Evolutionary conservation across 257 asterid species (phyloP).

Genomic region (Solanum bulbocastanum): DNA sequence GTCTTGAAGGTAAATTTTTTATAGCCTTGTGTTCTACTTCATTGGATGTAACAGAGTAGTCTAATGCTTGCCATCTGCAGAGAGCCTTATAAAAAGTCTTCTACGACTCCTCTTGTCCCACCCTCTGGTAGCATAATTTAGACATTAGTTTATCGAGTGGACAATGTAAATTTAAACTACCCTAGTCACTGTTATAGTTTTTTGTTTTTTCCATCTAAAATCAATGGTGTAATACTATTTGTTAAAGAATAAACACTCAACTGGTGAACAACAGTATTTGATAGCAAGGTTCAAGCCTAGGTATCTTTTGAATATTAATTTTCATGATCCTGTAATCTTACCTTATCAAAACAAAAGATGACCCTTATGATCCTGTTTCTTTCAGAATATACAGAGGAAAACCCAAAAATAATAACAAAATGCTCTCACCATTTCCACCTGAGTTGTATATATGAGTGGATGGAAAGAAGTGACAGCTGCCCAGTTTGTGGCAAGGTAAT

Average conservation of each 20-base stretch:
- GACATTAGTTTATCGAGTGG: neutral
- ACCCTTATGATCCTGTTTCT: neutral
- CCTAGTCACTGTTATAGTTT: neutral
- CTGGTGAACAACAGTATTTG: neutral
- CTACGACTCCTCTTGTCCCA: neutral
- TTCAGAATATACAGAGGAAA: conserved; percentile 76
- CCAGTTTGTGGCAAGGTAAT: conserved; percentile 93
- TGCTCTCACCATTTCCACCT: conserved; percentile 95
- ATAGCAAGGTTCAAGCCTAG: neutral
- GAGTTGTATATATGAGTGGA: conserved; percentile 98
- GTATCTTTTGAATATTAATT: neutral
- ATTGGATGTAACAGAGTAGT: neutral
- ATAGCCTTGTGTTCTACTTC: neutral
- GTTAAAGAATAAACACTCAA: neutral
- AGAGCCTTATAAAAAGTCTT: neutral
- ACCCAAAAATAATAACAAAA: conserved; percentile 75
- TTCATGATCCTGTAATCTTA: neutral
- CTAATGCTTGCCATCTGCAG: neutral
- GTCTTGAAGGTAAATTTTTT: conserved; percentile 65
- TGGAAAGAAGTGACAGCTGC: conserved; percentile 95
- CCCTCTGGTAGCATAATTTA: neutral
- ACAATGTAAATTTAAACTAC: neutral
- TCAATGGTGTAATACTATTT: neutral
- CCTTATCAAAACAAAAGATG: neutral
- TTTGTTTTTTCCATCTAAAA: neutral